Conservation (phyloP, 2,329 filamentous ascomycete genomes). For the Cadophora malorum region DNA sequence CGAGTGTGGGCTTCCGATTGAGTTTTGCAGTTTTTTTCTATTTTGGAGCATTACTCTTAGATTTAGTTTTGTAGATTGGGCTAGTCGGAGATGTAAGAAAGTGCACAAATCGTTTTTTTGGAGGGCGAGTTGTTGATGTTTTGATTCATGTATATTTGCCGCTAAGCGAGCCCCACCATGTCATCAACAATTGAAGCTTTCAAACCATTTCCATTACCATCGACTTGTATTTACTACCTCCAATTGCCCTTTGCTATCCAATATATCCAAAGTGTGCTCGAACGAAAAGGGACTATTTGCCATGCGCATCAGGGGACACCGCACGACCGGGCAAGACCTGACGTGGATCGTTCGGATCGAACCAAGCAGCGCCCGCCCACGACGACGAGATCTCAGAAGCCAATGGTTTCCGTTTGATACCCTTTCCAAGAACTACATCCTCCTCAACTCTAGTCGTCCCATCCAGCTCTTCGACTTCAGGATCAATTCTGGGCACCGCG, state of each 20-base stretch:
- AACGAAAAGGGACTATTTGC: background rate
- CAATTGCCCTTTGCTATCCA: background rate
- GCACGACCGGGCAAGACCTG: background rate
- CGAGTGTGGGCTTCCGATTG: background rate
- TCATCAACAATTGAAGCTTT: background rate
- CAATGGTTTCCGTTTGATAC: background rate
- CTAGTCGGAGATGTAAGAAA: too few relatives aligned
- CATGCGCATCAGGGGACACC: background rate
- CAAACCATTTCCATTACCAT: background rate
- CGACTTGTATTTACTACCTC: background rate
- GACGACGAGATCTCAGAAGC: background rate
- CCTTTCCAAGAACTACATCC: background rate
- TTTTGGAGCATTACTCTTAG: too few relatives aligned
- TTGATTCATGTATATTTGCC: background rate
- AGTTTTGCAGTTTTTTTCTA: background rate
- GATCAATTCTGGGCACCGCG: background rate
- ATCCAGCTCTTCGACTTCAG: background rate
- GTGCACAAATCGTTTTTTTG: background rate
- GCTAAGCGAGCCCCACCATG: background rate
- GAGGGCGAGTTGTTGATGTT: background rate
- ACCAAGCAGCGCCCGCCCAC: conserved; percentile 9
- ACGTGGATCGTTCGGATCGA: conserved; percentile 12
- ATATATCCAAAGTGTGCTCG: too few relatives aligned
- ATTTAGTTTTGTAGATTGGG: too few relatives aligned
- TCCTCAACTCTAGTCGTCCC: background rate